phyloP scores from a whole-genome alignment of 192 early-diverging fungal genomes.

The Mortierella alpina region DNA sequence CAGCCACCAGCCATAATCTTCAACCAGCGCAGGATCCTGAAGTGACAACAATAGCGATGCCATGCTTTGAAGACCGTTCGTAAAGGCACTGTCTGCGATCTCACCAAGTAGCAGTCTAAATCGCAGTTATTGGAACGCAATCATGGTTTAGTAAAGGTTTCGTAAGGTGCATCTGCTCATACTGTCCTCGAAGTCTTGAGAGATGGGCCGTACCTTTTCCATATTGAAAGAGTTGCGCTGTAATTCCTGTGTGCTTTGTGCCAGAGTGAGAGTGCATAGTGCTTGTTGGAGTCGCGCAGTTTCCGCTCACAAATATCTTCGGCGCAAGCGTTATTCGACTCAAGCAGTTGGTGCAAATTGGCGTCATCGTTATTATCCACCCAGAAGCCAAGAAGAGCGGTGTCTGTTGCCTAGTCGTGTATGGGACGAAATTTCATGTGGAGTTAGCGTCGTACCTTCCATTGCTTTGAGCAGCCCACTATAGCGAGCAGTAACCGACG shows the following conservation, averaged over 20 bases:
- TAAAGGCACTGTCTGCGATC: slow-evolving; percentile 63
- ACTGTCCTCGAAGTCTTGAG: neutral
- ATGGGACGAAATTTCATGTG: neutral
- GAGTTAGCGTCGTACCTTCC: too few species aligned
- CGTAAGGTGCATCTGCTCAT: too few species aligned
- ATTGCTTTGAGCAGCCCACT: neutral
- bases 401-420: slow-evolving; percentile 47
- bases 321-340: slow-evolving; percentile 60
- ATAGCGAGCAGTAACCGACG: neutral
- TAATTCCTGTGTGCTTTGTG: slow-evolving; percentile 63
- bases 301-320: slow-evolving; percentile 59
- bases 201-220: slow-evolving; percentile 63
- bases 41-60: slow-evolving; percentile 49
- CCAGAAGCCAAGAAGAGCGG: slow-evolving; percentile 48
- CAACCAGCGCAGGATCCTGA: slow-evolving; percentile 47
- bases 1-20: slow-evolving; percentile 67
- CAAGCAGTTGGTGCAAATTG: slow-evolving; percentile 35
- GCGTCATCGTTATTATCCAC: slow-evolving; percentile 25
- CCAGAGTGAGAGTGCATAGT: slow-evolving; percentile 71
- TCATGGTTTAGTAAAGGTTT: too few species aligned
- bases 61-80: slow-evolving; percentile 54
- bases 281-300: slow-evolving; percentile 61
- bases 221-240: slow-evolving; percentile 67
- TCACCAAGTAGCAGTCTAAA: slow-evolving; percentile 64
- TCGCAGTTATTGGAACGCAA: neutral